Evolutionary conservation across 2,329 filamentous ascomycete genomes (phyloP), one percentile per base, ranked within the genome.

Genomic region (Chalaropsis ovoidea): DNA sequence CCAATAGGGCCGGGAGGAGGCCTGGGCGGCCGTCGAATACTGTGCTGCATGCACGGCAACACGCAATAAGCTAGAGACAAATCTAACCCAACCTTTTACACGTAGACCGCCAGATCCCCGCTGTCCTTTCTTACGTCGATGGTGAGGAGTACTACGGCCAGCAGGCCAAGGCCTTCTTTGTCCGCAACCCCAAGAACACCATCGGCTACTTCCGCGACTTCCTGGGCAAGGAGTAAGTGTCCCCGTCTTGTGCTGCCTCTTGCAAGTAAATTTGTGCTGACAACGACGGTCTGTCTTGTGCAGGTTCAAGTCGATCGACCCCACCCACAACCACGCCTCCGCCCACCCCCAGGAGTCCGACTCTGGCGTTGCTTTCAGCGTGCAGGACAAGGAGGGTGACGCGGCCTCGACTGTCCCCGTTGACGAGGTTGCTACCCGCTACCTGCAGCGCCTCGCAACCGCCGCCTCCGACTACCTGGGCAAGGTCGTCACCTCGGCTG

Each of bases 81-180:
- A 41, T 42, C 52, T 54, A n/a, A 63, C 60, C 61, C n/a, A 52
- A 31, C 62, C 62, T 49, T 67, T 68, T 68, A 68, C 70, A 62
- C 70, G 68, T 71, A 93, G 94, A 99, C 78, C 92, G 94, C 76
- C 93, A 97, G 77, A 99, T 99, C 70, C 94, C 94, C 70, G 90
- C 91, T 54, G 86, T 95, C 71, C 81, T 99, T 71, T 96, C 94
- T 45, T 99, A 99, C 76, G 87, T 95, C 73, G 87, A 92, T 65
- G 94, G 92, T 70, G 94, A 99, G 74, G 93, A 99, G 79, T 96
- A 95, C 78, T 92, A 95, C 74, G 94, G 94, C 72, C 87, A 89
- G 70, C 93, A 99, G 78, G 94, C 93, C 72, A 99, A 97, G 83
- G 81, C 83, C 70, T 93, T 97, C 79, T 84, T 97, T 67, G 83